These are phyloP conservation scores for Leccinum variabile DNA, from an alignment of 1,284 basidiomycete species.

Conservation along the genomic window DNA sequence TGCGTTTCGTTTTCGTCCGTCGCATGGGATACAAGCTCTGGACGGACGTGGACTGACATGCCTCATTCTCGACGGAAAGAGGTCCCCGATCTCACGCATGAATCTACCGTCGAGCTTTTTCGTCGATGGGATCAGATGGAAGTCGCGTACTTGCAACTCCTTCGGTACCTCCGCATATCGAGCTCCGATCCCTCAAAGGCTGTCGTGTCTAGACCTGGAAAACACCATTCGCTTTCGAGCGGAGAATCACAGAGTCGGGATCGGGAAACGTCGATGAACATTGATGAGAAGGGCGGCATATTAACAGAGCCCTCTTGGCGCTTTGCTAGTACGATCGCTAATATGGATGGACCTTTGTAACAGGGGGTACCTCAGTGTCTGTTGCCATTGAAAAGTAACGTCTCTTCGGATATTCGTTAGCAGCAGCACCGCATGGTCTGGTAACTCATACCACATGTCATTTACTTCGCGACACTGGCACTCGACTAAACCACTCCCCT, in stretches of 20 bases:
- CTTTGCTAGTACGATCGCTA: constrained; percentile 45
- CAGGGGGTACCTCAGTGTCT: constrained; percentile 2
- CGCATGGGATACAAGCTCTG: neutral
- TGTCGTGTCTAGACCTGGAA: constrained; percentile 59
- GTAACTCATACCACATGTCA: neutral
- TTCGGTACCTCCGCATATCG: constrained; percentile 74
- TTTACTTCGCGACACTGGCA: neutral
- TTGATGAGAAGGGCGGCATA: constrained; percentile 32
- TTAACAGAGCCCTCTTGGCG: constrained; percentile 36
- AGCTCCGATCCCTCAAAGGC: constrained; percentile 49
- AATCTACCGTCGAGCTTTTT: constrained; percentile 70
- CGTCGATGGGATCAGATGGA: constrained; percentile 78
- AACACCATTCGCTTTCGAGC: constrained; percentile 44
- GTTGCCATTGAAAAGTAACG: neutral
- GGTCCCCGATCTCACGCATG: constrained; percentile 81
- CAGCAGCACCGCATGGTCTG: neutral
- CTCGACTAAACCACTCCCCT: neutral
- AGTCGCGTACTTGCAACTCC: constrained; percentile 69
- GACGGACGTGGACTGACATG: neutral
- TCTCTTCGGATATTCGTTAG: neutral
- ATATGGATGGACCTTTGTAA: constrained; percentile 41
- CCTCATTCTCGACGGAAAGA: constrained; percentile 44
- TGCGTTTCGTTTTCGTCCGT: neutral
- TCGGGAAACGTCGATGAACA: constrained; percentile 35
- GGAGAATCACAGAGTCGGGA: constrained; percentile 14